Evolutionary conservation across 2,329 filamentous ascomycete genomes (phyloP), one percentile per base, ranked within the genome.

Genomic region (Nemania serpens): DNA sequence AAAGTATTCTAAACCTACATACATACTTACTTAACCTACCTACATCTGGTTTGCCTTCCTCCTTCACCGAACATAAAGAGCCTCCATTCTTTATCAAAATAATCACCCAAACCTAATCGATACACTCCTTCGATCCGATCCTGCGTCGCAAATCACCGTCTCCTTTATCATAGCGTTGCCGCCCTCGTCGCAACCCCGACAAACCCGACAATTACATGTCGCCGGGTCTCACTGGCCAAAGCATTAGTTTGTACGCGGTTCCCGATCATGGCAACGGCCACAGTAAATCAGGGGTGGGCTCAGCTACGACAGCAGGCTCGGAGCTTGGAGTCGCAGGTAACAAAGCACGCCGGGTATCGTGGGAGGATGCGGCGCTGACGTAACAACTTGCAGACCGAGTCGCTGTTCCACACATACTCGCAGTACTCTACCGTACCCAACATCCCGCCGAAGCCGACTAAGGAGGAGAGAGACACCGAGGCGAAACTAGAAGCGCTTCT

Each of bases 271-370:
- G 78, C 83, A 65, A 73, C 81, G 67, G 76, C 80, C 60, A 78
- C 81, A 47, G 79, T 84, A 66, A 86, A 78, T 65, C 82, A 84
- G 65, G 89, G 93, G 79, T 99, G 95, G 95, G 89, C 92, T 72
- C 93, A 97, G 79, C 84, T 98, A 69, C 91, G 95, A 71, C 93
- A 97, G 75, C 94, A 98, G 78, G 91, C 93, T 63, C 85, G 95
- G 71, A 86, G 88, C 46, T 82, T 97, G 64, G 95, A 99, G 77
- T 91, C 89, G 63, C 94, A 98, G 84, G 94, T 96, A 81, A 55
- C 25, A 47, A 33, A 58, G 29, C 48, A 36, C 36, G 22, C n/a
- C 7, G 46, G 34, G 11, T 39, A 41, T 43, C 5, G 5, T 52
- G 22, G 33, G 13, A 43, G n/a, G 25, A 36, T 36, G 12, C 29